Evolutionary conservation across 768 basidiomycete genomes (phyloP), one percentile per base, ranked within the genome.

Genomic region (Serendipita vermifera): DNA sequence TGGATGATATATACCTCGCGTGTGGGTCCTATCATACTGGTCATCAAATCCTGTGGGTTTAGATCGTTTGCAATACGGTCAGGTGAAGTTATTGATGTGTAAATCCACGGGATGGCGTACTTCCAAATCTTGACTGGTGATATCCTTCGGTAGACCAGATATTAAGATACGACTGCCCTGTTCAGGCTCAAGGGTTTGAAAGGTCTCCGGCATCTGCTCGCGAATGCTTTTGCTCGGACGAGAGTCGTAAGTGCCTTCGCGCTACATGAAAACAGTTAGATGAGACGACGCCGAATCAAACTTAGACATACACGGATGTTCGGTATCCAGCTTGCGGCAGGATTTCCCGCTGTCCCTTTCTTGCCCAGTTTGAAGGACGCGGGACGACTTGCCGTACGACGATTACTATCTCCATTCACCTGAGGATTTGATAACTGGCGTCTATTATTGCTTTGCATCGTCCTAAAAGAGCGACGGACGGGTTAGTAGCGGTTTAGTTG

Each of bases 81-180:
- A 38, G 36, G n/a, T 38, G 14, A 13, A 38, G 17, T 13, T 38
- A 13, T 38, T 38, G 36, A 17, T 13, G 13, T 13, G 13, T 17
- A 38, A 17, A 38, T 17, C 13, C 17, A 38, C 14, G 17, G 17
- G 13, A 17, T 38, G 17, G 17, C 39, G 7, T n/a, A 41, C 39
- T 26, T 41, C 39, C 7, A 51, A n/a, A 31, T 51, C 46, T 13
- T 51, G 46, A 31, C 32, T 29, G 9, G 46, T 51, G 17, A 51
- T 51, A 31, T 51, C 46, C 46, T 51, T 51, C 24, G 46, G 46
- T n/a, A 51, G 46, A 9, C 46, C 46, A 5, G 46, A 51, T n/a
- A 51, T 51, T n/a, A 51, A 51, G 11, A 51, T n/a, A 15, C 46
- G 46, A 22, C 22, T 24, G 9, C 46, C 46, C 32, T 5, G 5